Evolutionary conservation across 2,329 filamentous ascomycete species (phyloP).

Genomic region (Claviceps spartinae): DNA sequence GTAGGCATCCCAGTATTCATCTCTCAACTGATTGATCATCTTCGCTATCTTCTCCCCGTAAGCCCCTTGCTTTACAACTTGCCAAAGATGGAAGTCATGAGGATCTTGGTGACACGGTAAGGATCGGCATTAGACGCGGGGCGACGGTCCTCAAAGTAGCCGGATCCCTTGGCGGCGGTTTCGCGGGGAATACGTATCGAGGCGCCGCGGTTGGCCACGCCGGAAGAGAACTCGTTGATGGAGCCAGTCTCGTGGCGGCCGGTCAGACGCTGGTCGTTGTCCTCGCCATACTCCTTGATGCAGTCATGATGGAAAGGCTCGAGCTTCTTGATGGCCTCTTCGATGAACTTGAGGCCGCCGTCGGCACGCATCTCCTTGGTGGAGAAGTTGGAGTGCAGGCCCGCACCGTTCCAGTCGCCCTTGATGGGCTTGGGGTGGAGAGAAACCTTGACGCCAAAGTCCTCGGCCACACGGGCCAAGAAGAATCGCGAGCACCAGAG

Average conservation of each 20-base stretch:
- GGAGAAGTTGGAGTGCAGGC: constrained; percentile 89
- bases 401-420: constrained; percentile 88
- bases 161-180: constrained; percentile 74
- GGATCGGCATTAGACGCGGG: constrained; percentile 79
- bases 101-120: constrained; percentile 69
- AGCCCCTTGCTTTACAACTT: constrained; percentile 12
- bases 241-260: constrained; percentile 86
- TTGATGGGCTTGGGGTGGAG: constrained; percentile 91
- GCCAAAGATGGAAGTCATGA: constrained; percentile 53
- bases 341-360: constrained; percentile 91
- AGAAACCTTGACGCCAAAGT: constrained; percentile 92
- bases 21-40: too few relatives aligned
- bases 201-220: constrained; percentile 89
- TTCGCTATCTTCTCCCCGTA: not conserved
- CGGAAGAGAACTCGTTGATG: constrained; percentile 88
- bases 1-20: too few relatives aligned
- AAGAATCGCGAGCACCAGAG: constrained; percentile 82
- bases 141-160: constrained; percentile 82
- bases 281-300: constrained; percentile 90
- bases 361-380: constrained; percentile 78
- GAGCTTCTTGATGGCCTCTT: constrained; percentile 72
- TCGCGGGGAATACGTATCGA: constrained; percentile 87
- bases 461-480: constrained; percentile 80
- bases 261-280: constrained; percentile 88
- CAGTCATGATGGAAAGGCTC: constrained; percentile 66